Percentiles rank a stretch among this genome's conserved stretches.
phyloP scores from a whole-genome alignment of 768 basidiomycete species.

The Termitomyces eurrhizus region DNA sequence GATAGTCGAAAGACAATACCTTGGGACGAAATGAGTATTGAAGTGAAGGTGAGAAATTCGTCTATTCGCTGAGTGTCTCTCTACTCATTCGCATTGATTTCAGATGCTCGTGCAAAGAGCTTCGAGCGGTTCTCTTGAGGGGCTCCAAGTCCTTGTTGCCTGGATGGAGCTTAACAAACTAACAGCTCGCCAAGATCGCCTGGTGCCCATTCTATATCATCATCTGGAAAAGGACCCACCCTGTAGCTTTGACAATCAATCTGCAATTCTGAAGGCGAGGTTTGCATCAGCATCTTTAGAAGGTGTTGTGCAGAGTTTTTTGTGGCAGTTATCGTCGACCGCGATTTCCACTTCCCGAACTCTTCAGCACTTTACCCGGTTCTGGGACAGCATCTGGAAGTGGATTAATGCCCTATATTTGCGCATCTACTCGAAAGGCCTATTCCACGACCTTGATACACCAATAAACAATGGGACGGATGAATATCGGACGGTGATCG shows the following conservation, averaged over 20 bases:
- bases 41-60: background rate
- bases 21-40: slow-evolving; percentile 8
- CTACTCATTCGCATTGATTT: background rate
- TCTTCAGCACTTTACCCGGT: slow-evolving; percentile 1
- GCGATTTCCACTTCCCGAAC: background rate
- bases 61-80: background rate
- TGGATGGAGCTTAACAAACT: slow-evolving; percentile 11
- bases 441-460: background rate
- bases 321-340: slow-evolving; percentile 1
- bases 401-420: slow-evolving; percentile 4
- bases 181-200: slow-evolving; percentile 7
- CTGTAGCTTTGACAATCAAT: background rate
- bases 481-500: slow-evolving; percentile 3
- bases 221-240: slow-evolving; percentile 3
- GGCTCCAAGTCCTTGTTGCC: slow-evolving; percentile 6
- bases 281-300: slow-evolving; percentile 3
- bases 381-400: slow-evolving; percentile 7
- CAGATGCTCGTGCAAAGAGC: slow-evolving; percentile 2
- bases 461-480: background rate
- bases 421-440: slow-evolving; percentile 2
- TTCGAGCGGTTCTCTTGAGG: slow-evolving; percentile 3
- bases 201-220: slow-evolving; percentile 4
- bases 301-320: slow-evolving; percentile 4
- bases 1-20: slow-evolving; percentile 3
- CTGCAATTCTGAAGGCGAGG: background rate